These are phyloP conservation scores for Escovopsis weberi DNA, from an alignment of 2,329 filamentous ascomycete genomes.

Conservation along the genomic window DNA sequence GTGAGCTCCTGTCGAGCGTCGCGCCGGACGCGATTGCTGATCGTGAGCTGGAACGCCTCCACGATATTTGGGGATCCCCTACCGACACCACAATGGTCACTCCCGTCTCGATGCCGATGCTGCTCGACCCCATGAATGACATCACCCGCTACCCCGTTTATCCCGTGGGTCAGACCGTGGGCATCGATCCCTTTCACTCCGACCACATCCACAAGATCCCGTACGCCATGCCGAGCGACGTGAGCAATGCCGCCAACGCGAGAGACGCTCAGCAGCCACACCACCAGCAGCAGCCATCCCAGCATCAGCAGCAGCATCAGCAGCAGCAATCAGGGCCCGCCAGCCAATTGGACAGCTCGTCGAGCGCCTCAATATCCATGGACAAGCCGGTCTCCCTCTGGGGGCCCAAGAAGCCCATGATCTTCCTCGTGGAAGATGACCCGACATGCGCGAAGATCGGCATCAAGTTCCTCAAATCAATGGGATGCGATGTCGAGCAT, in stretches of 20 bases:
- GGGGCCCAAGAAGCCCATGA: slow-evolving; percentile 54
- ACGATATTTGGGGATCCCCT: slow-evolving; percentile 38
- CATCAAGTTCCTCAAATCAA: slow-evolving; percentile 49
- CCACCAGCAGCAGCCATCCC: slow-evolving; percentile 13
- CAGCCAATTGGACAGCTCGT: slow-evolving; percentile 9
- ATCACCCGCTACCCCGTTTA: slow-evolving; percentile 59
- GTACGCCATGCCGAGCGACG: slow-evolving; percentile 55
- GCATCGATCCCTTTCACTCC: slow-evolving; percentile 87
- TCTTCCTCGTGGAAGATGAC: slow-evolving; percentile 81
- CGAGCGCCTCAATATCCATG: slow-evolving; percentile 10
- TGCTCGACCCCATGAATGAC: slow-evolving; percentile 41
- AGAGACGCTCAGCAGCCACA: no score
- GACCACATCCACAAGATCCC: slow-evolving; percentile 93
- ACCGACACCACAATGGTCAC: slow-evolving; percentile 33
- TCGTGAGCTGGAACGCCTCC: slow-evolving; percentile 40
- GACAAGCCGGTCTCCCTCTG: slow-evolving; percentile 32
- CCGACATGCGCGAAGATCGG: slow-evolving; percentile 53
- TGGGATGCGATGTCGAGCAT: slow-evolving; percentile 53
- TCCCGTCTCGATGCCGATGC: slow-evolving; percentile 29
- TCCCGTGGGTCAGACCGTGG: slow-evolving; percentile 77
- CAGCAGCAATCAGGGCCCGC: slow-evolving; percentile 9
- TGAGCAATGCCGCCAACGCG: slow-evolving; percentile 25
- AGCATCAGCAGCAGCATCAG: slow-evolving; percentile 12
- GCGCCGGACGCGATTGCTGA: slow-evolving; percentile 37
- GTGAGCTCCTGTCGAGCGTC: slow-evolving; percentile 40